Conservation (phyloP, 768 basidiomycete species). For the Peribolospora kevripleyi region DNA sequence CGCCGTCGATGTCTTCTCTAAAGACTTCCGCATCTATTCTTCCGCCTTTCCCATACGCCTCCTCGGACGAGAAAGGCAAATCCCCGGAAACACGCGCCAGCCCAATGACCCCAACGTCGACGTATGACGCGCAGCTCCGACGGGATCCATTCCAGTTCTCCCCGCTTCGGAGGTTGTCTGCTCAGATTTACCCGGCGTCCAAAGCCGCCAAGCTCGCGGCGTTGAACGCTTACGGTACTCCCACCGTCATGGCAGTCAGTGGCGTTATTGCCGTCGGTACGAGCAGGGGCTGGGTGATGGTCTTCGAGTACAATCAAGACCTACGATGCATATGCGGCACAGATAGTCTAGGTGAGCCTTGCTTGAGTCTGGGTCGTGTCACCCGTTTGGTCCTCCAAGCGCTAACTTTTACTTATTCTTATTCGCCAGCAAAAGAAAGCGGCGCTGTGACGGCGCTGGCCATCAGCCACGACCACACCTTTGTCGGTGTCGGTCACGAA, state of each 20-base stretch:
- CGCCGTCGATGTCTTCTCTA: neutral
- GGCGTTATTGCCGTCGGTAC: slow-evolving; percentile 79
- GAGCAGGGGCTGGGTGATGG: slow-evolving; percentile 44
- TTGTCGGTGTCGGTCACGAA: slow-evolving; percentile 64
- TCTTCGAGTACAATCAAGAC: slow-evolving; percentile 79
- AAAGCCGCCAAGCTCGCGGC: slow-evolving; percentile 26
- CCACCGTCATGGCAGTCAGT: slow-evolving; percentile 60
- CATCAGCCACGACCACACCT: slow-evolving; percentile 81
- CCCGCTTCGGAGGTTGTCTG: slow-evolving; percentile 33
- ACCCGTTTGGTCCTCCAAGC: neutral
- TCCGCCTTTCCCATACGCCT: neutral
- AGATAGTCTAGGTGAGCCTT: slow-evolving; percentile 32
- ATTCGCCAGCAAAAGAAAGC: slow-evolving; percentile 28
- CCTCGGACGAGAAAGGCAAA: neutral
- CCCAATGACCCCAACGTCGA: slow-evolving; percentile 13
- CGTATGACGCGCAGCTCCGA: slow-evolving; percentile 11
- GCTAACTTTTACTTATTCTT: slow-evolving; percentile 9
- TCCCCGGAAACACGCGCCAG: neutral
- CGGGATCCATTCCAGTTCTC: slow-evolving; percentile 58
- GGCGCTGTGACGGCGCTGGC: slow-evolving; percentile 73
- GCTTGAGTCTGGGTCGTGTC: neutral
- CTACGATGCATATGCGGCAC: slow-evolving; percentile 54
- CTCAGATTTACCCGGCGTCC: slow-evolving; percentile 32
- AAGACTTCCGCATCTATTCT: neutral
- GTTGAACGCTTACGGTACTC: slow-evolving; percentile 37